A percentile compares a stretch with the other conserved stretches of the same genome.
These are phyloP conservation scores for Chrysosphaeria jannelii DNA, from an alignment of 2,329 filamentous ascomycete species.

Conservation along the genomic window DNA sequence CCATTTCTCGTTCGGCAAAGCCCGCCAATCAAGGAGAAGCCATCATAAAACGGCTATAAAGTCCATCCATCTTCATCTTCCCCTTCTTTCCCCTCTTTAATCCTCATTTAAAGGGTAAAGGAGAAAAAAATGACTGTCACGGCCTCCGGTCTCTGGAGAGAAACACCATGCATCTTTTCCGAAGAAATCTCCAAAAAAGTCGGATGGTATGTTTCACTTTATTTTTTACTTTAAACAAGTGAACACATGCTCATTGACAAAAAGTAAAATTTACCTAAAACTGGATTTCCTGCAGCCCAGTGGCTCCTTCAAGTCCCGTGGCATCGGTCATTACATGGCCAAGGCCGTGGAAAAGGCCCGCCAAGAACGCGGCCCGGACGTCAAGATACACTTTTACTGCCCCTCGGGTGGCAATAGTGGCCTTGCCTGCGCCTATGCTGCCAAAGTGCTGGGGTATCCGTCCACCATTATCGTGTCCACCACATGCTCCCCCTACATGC, in stretches of 20 bases:
- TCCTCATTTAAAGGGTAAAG: too few relatives aligned
- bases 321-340: slow-evolving; percentile 41
- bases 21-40: too few relatives aligned
- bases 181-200: slow-evolving; percentile 30
- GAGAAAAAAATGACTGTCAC: too few relatives aligned
- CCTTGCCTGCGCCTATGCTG: slow-evolving; percentile 46
- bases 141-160: slow-evolving; percentile 33
- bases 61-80: too few relatives aligned
- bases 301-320: slow-evolving; percentile 59
- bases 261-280: slow-evolving; percentile 47
- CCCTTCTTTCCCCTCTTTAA: too few relatives aligned
- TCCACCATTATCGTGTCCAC: slow-evolving; percentile 44
- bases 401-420: slow-evolving; percentile 56
- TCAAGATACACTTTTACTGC: slow-evolving; percentile 35
- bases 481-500: slow-evolving; percentile 33
- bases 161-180: slow-evolving; percentile 38
- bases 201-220: slow-evolving; percentile 23
- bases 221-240: fast-evolving
- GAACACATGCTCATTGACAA: neutral
- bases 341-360: slow-evolving; percentile 9
- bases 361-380: slow-evolving; percentile 6
- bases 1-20: too few relatives aligned
- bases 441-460: slow-evolving; percentile 24
- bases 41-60: too few relatives aligned
- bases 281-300: slow-evolving; percentile 57